Base-by-base conservation (phyloP, 192 early-diverging fungal genomes). In the Linderina pennispora region DNA sequence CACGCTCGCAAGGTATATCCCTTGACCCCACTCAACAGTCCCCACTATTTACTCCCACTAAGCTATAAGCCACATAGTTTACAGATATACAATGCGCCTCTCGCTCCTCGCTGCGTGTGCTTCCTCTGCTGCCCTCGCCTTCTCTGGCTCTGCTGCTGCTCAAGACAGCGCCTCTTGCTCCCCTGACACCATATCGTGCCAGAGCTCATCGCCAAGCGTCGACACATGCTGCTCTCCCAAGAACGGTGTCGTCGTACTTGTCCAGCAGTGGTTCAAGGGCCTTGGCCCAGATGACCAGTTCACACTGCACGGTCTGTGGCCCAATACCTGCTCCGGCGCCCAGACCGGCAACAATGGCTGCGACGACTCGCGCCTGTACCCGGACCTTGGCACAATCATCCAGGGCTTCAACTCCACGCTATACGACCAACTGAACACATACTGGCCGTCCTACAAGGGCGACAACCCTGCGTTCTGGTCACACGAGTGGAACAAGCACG, bases 401-500 rank as follows among this genome's bases (percentile, higher is more conserved):
- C 22, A 36, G 16, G 23, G 33, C 17, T 45, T 23, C 36, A 45
- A 58, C 21, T 40, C 61, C 17, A 40, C 38, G 7, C 19, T 77
- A 8, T 67, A 57, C 43, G 21, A 37, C 23, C 31, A 43, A 11
- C 58, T 70, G 60, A 42, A 40, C n/a, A 59, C 42, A 0, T 69
- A 56, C 23, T 75, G 65, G 65, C 61, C 65, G 7, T 43, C 48
- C 36, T 43, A 45, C 33, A 23, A 45, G 23, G 23, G 24, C 5
- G n/a, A 26, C 34, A 26, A 33, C 40, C 25, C 48, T 18, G 16
- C 48, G 39, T 68, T 68, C 32, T 69, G 71, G 70, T 55, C 63
- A 25, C 74, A 76, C 46, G 74, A 76, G 48, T 76, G 74, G 74
- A 57, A 34, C 26, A 76, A 67, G 23, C 74, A 76, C 45, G 74